Percentiles rank a stretch among this genome's conserved stretches.
Evolutionary conservation across 495 filamentous ascomycete species (phyloP).

Genomic region (Tetracladium marchalianum): DNA sequence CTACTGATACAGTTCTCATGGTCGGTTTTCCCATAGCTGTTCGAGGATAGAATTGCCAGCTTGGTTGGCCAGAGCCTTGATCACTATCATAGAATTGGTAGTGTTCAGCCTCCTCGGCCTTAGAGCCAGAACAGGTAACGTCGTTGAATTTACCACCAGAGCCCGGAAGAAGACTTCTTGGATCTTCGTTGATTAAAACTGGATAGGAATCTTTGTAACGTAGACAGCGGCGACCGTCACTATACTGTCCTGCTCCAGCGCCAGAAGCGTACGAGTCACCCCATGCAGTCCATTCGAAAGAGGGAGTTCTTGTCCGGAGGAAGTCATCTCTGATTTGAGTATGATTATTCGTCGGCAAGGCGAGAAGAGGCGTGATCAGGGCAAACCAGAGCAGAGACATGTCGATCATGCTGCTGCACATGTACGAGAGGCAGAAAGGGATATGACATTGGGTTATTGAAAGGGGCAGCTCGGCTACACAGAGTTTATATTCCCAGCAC

Average conservation of each 20-base stretch:
- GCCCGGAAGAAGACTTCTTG: not conserved
- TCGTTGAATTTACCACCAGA: not conserved
- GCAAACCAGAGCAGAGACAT: too few relatives aligned
- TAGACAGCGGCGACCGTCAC: slow-evolving; percentile 3
- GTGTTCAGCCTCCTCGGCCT: slow-evolving; percentile 2
- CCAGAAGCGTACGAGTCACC: slow-evolving; percentile 8
- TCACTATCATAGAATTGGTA: slow-evolving; percentile 1
- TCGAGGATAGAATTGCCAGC: not conserved
- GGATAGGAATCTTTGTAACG: slow-evolving; percentile 4
- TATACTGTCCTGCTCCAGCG: slow-evolving; percentile 4
- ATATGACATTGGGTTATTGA: too few relatives aligned
- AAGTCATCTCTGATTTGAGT: too few relatives aligned
- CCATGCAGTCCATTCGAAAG: slow-evolving; percentile 7
- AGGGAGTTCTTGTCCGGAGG: too few relatives aligned
- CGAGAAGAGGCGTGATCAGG: too few relatives aligned
- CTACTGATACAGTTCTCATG: too few relatives aligned
- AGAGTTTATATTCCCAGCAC: too few relatives aligned
- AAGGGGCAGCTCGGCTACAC: too few relatives aligned
- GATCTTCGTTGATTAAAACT: not conserved
- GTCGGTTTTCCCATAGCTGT: too few relatives aligned
- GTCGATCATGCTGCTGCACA: too few relatives aligned
- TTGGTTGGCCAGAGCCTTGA: not conserved
- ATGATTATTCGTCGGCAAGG: too few relatives aligned
- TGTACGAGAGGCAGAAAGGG: too few relatives aligned
- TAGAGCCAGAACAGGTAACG: slow-evolving; percentile 5